These are phyloP conservation scores for Raddia guianensis DNA, from an alignment of 176 grass and related monocot genomes.

Conservation along the genomic window DNA sequence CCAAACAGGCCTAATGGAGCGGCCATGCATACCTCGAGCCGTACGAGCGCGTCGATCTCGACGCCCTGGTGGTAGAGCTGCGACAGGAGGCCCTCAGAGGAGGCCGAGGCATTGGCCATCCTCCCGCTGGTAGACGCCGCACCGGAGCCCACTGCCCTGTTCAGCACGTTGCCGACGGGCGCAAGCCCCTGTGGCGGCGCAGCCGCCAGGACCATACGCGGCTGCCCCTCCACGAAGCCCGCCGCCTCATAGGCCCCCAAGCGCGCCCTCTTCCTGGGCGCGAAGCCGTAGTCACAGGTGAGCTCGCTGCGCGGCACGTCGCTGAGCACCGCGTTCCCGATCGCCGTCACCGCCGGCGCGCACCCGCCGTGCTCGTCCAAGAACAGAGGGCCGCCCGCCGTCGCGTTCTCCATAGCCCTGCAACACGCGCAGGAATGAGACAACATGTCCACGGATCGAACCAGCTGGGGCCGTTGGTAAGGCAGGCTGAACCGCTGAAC, in stretches of 20 bases:
- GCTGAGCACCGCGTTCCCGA: background rate
- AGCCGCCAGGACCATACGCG: background rate
- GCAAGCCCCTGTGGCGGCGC: background rate
- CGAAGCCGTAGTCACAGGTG: conserved; percentile 1
- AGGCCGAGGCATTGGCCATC: background rate
- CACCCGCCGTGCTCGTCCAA: background rate
- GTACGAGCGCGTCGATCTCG: conserved; percentile 54
- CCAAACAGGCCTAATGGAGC: background rate
- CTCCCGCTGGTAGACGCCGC: conserved; percentile 47
- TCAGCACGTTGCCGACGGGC: background rate
- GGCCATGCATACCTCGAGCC: conserved; percentile 44
- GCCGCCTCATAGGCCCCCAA: background rate
- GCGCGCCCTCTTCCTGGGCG: conserved; percentile 43
- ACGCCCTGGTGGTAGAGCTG: conserved; percentile 27
- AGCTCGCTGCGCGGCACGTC: conserved; percentile 31
- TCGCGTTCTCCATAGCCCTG: background rate
- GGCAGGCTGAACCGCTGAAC: background rate
- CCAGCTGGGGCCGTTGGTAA: too few relatives aligned
- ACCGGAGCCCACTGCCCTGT: conserved; percentile 9
- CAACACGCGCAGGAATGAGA: background rate
- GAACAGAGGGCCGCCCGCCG: background rate
- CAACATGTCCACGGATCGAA: background rate
- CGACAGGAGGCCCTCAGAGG: conserved; percentile 30
- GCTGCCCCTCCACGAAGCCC: background rate
- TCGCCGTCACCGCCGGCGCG: background rate